These are phyloP conservation scores for Gynandropsis gynandra DNA, from an alignment of 345 rosid genomes.

Conservation along the genomic window DNA sequence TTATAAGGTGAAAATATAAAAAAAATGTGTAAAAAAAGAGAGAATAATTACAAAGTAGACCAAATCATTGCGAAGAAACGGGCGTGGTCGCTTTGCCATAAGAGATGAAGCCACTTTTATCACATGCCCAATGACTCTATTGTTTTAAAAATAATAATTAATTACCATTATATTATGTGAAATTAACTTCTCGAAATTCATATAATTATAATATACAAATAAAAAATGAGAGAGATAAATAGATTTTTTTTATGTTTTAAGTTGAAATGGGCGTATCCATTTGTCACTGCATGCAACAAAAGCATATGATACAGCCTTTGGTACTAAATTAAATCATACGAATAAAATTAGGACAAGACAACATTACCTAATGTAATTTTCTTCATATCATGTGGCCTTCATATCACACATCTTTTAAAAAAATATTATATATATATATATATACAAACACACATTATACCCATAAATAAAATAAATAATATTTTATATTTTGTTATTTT, in stretches of 20 bases:
- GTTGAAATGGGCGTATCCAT: neutral
- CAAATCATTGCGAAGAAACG: slow-evolving; percentile 77
- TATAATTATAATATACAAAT: slow-evolving; percentile 2
- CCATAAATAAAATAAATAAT: slow-evolving; percentile 7
- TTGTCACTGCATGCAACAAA: neutral
- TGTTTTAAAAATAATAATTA: slow-evolving; percentile 17
- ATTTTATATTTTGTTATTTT: neutral
- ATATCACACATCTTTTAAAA: slow-evolving; percentile 24
- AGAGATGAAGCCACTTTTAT: slow-evolving; percentile 59
- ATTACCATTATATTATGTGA: slow-evolving; percentile 10
- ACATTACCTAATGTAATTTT: neutral
- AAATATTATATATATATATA: slow-evolving; percentile 17
- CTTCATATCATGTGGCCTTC: slow-evolving; percentile 22
- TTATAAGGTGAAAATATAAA: slow-evolving; percentile 15
- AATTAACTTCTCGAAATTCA: neutral
- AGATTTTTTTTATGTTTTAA: slow-evolving; percentile 1
- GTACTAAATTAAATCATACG: neutral
- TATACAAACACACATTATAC: slow-evolving; percentile 24
- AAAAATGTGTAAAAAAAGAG: neutral
- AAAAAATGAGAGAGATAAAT: slow-evolving; percentile 3
- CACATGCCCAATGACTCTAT: slow-evolving; percentile 48
- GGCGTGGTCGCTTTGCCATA: slow-evolving; percentile 83
- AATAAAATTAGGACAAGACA: slow-evolving; percentile 22
- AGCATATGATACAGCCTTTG: neutral
- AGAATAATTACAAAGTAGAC: slow-evolving; percentile 53